Conservation (phyloP, 23 red algal genomes). For the Gracilaria vermiculophylla region DNA sequence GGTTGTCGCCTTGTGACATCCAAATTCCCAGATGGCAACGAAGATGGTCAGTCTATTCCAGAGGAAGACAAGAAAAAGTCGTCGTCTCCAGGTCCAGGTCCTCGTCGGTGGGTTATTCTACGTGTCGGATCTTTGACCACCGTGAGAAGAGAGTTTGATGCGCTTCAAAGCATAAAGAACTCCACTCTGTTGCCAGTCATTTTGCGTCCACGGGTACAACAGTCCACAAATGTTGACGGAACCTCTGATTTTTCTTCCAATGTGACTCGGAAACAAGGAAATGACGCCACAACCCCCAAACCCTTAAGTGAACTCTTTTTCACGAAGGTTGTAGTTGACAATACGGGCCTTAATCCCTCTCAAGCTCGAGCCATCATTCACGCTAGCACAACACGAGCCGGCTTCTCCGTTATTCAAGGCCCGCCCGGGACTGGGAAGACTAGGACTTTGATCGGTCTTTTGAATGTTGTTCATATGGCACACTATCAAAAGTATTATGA, state of each 20-base stretch:
- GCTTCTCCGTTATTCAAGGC: constrained; percentile 77
- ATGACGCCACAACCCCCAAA: background rate
- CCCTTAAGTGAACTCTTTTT: constrained; percentile 5
- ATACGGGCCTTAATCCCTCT: constrained; percentile 57
- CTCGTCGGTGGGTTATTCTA: constrained; percentile 47
- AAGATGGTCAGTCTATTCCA: background rate
- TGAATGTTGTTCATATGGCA: constrained; percentile 76
- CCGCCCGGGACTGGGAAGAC: constrained; percentile 94
- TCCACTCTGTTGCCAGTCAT: constrained; percentile 55
- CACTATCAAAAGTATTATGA: constrained; percentile 78
- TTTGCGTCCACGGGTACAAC: constrained; percentile 28
- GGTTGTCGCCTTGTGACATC: constrained; percentile 49
- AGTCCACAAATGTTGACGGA: background rate
- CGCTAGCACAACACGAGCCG: constrained; percentile 19
- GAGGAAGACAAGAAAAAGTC: constrained; percentile 27
- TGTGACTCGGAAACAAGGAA: background rate
- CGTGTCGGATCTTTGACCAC: constrained; percentile 64
- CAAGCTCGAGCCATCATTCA: constrained; percentile 53
- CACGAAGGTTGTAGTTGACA: constrained; percentile 37
- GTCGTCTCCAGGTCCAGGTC: background rate
- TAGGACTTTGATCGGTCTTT: constrained; percentile 65
- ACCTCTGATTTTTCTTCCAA: background rate
- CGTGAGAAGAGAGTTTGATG: constrained; percentile 71
- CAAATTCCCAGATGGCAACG: constrained; percentile 46
- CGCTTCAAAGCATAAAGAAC: constrained; percentile 47